Evolutionary conservation across 163 green algal species (phyloP).

Genomic region (Coccomyxa subellipsoidea): DNA sequence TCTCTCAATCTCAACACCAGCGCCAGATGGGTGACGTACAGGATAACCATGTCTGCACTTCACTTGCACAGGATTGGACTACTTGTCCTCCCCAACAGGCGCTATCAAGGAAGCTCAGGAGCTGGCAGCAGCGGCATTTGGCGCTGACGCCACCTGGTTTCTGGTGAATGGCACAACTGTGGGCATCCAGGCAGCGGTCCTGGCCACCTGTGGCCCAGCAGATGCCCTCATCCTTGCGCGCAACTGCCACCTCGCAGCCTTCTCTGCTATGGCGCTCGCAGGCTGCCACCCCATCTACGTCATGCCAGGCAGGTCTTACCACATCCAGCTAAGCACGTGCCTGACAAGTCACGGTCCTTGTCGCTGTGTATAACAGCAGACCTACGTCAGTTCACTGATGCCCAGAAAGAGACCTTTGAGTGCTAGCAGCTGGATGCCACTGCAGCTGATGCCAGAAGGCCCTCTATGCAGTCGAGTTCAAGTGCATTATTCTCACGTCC

Average conservation of each 20-base stretch:
- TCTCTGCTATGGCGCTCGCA: constrained; percentile 69
- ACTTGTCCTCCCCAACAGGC: constrained; percentile 63
- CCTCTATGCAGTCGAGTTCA: too few species aligned
- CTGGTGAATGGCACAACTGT: constrained; percentile 89
- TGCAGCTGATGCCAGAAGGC: too few species aligned
- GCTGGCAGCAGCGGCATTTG: constrained; percentile 69
- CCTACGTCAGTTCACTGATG: too few species aligned
- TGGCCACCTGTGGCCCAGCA: constrained; percentile 61
- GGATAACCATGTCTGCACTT: too few species aligned
- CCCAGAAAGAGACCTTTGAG: too few species aligned
- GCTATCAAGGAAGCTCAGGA: constrained; percentile 71
- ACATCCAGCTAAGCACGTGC: too few species aligned
- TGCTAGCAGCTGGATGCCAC: too few species aligned
- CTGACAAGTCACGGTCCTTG: too few species aligned
- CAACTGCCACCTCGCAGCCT: constrained; percentile 83
- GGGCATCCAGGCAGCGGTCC: constrained; percentile 81
- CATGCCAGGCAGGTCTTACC: constrained; percentile 29
- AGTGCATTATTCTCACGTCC: too few species aligned
- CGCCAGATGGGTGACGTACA: too few species aligned
- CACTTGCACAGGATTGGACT: constrained; percentile 77
- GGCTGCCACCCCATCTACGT: constrained; percentile 47
- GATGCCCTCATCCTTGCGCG: constrained; percentile 70
- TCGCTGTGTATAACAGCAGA: too few species aligned
- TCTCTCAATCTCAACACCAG: too few species aligned
- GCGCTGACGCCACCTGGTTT: constrained; percentile 75